phyloP scores from a whole-genome alignment of 805 yeast genomes.

The Torulaspora gathmanii region DNA sequence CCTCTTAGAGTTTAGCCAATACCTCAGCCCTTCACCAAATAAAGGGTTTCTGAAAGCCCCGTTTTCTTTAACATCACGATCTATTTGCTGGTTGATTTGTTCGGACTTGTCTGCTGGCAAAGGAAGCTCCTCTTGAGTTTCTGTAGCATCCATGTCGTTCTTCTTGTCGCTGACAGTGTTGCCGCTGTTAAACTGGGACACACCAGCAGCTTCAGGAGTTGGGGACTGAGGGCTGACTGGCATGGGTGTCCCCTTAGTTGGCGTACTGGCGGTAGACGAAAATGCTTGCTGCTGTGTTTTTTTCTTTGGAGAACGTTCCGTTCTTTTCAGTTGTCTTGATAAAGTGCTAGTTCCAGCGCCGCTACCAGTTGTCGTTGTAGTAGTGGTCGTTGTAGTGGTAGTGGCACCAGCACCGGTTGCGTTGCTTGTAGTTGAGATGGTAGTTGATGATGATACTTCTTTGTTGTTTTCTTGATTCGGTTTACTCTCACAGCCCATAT shows the following conservation, averaged over 20 bases:
- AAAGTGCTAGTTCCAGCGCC: not conserved
- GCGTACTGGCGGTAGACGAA: slow-evolving; percentile 29
- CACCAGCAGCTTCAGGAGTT: slow-evolving; percentile 9
- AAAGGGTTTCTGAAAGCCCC: slow-evolving; percentile 30
- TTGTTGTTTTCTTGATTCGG: slow-evolving; percentile 46
- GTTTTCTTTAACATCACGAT: slow-evolving; percentile 23
- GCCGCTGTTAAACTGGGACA: slow-evolving; percentile 11
- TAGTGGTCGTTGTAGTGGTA: slow-evolving; percentile 3
- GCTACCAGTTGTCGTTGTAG: slow-evolving; percentile 2
- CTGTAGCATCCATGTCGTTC: slow-evolving; percentile 8
- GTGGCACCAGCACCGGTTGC: not conserved
- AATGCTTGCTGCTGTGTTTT: slow-evolving; percentile 21
- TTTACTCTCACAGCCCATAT: slow-evolving; percentile 49
- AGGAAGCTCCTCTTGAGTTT: slow-evolving; percentile 12
- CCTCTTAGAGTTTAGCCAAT: slow-evolving; percentile 31
- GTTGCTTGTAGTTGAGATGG: slow-evolving; percentile 5
- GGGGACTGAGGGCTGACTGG: slow-evolving; percentile 25
- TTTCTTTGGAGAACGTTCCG: slow-evolving; percentile 38
- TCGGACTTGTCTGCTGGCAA: slow-evolving; percentile 30
- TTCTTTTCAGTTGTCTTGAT: slow-evolving; percentile 16
- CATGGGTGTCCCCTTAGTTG: slow-evolving; percentile 17
- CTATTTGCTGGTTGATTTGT: slow-evolving; percentile 28
- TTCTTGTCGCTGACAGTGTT: slow-evolving; percentile 10
- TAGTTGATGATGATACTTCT: slow-evolving; percentile 19
- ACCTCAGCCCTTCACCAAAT: slow-evolving; percentile 30